These are phyloP conservation scores for Fomitopsis pinicola DNA, from an alignment of 1,284 basidiomycete species.

Conservation along the genomic window DNA sequence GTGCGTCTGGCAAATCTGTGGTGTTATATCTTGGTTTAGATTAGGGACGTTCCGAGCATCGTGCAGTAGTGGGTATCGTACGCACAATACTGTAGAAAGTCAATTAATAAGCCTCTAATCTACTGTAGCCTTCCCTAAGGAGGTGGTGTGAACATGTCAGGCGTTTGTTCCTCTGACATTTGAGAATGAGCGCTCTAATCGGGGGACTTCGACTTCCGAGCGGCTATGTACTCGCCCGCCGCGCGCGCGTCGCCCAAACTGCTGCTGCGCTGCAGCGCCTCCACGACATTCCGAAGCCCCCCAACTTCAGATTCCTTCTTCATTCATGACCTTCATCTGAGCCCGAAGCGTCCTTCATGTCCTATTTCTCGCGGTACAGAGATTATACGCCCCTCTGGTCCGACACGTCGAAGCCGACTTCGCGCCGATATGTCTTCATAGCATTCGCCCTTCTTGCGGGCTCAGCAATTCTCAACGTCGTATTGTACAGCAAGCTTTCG, in stretches of 20 bases:
- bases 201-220: background rate
- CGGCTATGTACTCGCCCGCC: background rate
- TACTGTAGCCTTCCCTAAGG: too few relatives aligned
- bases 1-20: too few relatives aligned
- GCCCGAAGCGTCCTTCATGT: background rate
- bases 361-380: conserved; percentile 5
- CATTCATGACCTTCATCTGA: background rate
- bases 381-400: conserved; percentile 9
- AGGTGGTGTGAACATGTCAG: background rate
- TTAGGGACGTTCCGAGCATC: background rate
- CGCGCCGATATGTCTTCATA: conserved; percentile 1
- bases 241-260: too few relatives aligned
- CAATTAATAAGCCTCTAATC: too few relatives aligned
- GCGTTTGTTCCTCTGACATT: background rate
- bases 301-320: background rate
- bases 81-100: background rate
- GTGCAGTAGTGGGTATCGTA: background rate
- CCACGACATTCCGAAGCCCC: too few relatives aligned
- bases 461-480: conserved; percentile 4
- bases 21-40: background rate
- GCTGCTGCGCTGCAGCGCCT: background rate
- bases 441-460: background rate
- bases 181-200: background rate
- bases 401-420: conserved; percentile 3
- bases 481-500: conserved; percentile 1